Evolutionary conservation across 208 protist species (phyloP).

Genomic region (Leishmania aethiopica): DNA sequence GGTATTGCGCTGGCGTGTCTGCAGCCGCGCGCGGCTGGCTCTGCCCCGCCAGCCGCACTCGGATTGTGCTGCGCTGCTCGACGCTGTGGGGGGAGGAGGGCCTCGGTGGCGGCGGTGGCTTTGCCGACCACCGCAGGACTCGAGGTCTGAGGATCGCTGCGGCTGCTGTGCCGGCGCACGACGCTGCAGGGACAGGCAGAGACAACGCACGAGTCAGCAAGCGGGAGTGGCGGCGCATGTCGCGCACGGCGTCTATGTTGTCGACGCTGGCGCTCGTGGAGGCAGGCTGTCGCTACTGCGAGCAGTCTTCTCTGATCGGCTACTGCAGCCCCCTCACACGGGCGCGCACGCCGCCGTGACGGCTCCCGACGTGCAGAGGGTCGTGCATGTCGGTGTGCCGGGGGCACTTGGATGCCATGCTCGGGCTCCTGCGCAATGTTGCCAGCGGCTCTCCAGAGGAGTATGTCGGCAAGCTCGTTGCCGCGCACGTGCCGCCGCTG

Average conservation of each 20-base stretch:
- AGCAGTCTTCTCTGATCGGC: constrained; percentile 15
- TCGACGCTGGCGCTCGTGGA: constrained; percentile 21
- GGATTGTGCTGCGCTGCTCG: constrained; percentile 18
- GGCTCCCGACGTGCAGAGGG: background rate
- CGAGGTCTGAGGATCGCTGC: background rate
- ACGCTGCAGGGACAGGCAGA: background rate
- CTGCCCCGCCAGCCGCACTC: constrained; percentile 15
- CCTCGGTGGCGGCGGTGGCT: background rate
- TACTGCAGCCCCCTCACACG: constrained; percentile 15
- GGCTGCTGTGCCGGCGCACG: background rate
- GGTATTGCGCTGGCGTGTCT: constrained; percentile 32
- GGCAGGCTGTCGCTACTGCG: constrained; percentile 21
- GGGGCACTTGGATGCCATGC: background rate
- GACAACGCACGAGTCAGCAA: too few species aligned
- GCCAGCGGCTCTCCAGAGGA: background rate
- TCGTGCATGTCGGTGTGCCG: constrained; percentile 13
- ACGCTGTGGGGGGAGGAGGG: constrained; percentile 21
- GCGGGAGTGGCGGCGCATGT: background rate
- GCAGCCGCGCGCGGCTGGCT: constrained; percentile 18
- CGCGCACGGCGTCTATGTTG: constrained; percentile 1
- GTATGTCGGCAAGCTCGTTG: background rate
- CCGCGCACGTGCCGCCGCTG: background rate
- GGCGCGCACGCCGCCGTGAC: background rate
- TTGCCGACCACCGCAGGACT: background rate
- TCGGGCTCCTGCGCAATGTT: background rate